These are phyloP conservation scores for Pleurotus djamor DNA, from an alignment of 768 basidiomycete species.

Conservation along the genomic window DNA sequence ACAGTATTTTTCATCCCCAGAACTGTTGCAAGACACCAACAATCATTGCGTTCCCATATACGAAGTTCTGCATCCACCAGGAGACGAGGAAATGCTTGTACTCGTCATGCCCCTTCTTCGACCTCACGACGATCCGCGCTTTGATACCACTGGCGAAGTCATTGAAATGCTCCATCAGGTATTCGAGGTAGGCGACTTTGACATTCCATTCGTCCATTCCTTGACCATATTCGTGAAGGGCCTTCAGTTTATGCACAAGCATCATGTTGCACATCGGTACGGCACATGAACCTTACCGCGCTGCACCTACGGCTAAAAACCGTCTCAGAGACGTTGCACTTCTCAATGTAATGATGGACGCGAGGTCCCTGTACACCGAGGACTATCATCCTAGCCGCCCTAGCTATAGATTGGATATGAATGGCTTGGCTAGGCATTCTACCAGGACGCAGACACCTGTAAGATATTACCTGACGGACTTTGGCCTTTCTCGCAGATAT, in stretches of 20 bases:
- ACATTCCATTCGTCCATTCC: too few relatives aligned
- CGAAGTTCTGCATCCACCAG: conserved; percentile 13
- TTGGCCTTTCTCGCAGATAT: conserved; percentile 28
- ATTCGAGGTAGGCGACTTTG: too few relatives aligned
- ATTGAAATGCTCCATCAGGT: conserved; percentile 28
- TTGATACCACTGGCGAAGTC: conserved; percentile 26
- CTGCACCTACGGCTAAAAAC: background rate
- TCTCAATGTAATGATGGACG: conserved; percentile 32
- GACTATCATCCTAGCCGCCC: conserved; percentile 20
- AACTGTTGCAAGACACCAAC: background rate
- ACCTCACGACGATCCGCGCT: conserved; percentile 13
- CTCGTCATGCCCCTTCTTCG: conserved; percentile 15
- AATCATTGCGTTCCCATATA: conserved; percentile 26
- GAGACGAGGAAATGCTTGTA: conserved; percentile 2
- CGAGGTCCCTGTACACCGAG: conserved; percentile 18
- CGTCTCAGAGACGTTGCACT: background rate
- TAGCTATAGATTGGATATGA: conserved; percentile 17
- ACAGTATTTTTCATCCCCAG: conserved; percentile 12
- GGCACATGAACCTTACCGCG: background rate
- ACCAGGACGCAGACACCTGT: conserved; percentile 24
- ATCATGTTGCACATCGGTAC: conserved; percentile 20
- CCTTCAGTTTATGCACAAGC: conserved; percentile 19
- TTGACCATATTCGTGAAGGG: too few relatives aligned
- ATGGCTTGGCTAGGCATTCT: conserved; percentile 13
- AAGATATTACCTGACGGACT: conserved; percentile 36